Evolutionary conservation across 2,329 filamentous ascomycete genomes (phyloP), one percentile per base, ranked within the genome.

Genomic region (Lasiodiplodia sp.): DNA sequence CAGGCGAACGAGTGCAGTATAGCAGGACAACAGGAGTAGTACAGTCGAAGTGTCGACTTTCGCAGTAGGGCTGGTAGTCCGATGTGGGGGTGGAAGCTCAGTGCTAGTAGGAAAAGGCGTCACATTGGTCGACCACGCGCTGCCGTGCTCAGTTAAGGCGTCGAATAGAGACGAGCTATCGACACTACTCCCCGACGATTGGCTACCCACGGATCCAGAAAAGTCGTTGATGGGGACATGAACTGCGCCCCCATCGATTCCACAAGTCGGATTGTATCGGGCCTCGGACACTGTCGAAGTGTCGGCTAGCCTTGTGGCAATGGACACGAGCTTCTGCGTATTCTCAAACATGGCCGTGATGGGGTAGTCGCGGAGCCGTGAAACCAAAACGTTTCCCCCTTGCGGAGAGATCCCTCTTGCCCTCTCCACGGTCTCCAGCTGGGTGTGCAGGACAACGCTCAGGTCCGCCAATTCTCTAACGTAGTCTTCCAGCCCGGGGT

Each of bases 271-370:
- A 0, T 44, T 18, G 34, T n/a, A 58, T 44, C 6, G 11, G 16
- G 25, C 18, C 4, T 60, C 38, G 31, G 38, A 21, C 11, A 37
- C 8, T 10, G 31, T 60, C 16, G 38, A 60, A 10, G 12, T 6
- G 4, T 37, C 28, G 31, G 58, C 31, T 6, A 63, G 12, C 37
- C 23, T 25, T 31, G 49, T 44, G 23, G 10, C 40, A 16, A 63
- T 38, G 23, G 25, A 47, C 5, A 63, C 44, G 10, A 63, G 58
- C 58, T 51, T 63, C 44, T 63, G 40, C 18, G 58, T 34, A 11
- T 31, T 25, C 40, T 51, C 58, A 16, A 49, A 25, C 16, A 49
- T 63, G 2, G n/a, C 23, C 28, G 14, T 21, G 23, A 63, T 34
- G 14, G 58, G 40, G 23, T 49, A 63, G n/a, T 49, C 23, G 21